These are phyloP conservation scores for Bremia lactucae DNA, from an alignment of 352 stramenopile species.

Conservation along the genomic window DNA sequence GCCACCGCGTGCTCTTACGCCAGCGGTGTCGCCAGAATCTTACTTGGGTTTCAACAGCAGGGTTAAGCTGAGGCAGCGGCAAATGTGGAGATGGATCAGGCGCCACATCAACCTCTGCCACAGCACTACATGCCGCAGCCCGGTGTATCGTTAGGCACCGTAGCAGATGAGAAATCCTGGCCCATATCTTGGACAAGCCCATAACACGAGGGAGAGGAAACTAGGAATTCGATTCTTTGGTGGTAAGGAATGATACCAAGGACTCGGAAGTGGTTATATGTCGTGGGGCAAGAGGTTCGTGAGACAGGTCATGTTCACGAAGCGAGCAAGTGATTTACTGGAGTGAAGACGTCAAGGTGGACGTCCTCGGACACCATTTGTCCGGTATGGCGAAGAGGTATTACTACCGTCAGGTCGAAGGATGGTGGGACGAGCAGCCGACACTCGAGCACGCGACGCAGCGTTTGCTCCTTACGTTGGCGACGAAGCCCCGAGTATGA, in stretches of 20 bases:
- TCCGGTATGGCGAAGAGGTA: conserved; percentile 11
- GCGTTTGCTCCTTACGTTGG: no score
- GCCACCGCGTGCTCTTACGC: no score
- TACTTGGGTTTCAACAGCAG: background rate
- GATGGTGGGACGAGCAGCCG: conserved; percentile 9
- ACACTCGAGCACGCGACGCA: no score
- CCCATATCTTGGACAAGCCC: background rate
- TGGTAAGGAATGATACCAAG: conserved; percentile 14
- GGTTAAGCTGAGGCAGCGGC: background rate
- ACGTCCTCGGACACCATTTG: no score
- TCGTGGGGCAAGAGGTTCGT: no score
- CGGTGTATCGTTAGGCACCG: background rate
- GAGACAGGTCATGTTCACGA: no score
- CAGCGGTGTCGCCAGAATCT: background rate
- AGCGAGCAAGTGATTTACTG: no score
- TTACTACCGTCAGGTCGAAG: background rate
- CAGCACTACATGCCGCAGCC: background rate
- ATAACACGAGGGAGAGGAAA: background rate
- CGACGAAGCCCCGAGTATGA: no score
- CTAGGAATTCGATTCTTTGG: background rate
- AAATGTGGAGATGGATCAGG: background rate
- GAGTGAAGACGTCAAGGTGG: no score
- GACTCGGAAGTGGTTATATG: no score
- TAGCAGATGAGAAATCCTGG: no score
- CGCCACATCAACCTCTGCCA: background rate